A percentile compares a stretch with the other conserved stretches of the same genome.
phyloP scores from a whole-genome alignment of 2,329 filamentous ascomycete species.

The Alternaria infectoria region DNA sequence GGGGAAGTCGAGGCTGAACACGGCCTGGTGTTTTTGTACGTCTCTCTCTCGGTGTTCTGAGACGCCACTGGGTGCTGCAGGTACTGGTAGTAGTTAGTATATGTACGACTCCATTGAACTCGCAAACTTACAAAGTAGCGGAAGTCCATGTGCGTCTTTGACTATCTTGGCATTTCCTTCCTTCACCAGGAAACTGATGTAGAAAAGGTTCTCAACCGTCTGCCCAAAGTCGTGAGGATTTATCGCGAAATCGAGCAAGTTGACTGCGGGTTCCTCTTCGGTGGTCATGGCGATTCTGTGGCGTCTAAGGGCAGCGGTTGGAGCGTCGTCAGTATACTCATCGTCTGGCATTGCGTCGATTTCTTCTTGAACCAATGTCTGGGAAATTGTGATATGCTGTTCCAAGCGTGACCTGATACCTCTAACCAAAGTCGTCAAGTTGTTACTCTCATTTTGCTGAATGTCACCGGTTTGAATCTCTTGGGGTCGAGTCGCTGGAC shows the following conservation, averaged over 20 bases:
- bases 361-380: conserved; percentile 53
- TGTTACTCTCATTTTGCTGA: conserved; percentile 76
- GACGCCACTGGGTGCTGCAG: conserved; percentile 54
- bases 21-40: conserved; percentile 73
- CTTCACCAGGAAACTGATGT: conserved; percentile 89
- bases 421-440: conserved; percentile 78
- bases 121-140: conserved; percentile 75
- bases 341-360: conserved; percentile 30
- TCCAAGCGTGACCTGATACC: conserved; percentile 71
- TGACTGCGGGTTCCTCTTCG: conserved; percentile 66
- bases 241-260: conserved; percentile 84
- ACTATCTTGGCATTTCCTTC: conserved; percentile 81
- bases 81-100: conserved; percentile 43
- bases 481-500: conserved; percentile 74
- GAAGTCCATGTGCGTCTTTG: conserved; percentile 74
- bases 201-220: conserved; percentile 96
- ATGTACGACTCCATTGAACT: neutral
- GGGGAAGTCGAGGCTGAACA: conserved; percentile 85
- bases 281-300: conserved; percentile 66
- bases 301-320: conserved; percentile 64
- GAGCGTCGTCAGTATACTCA: conserved; percentile 45
- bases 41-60: conserved; percentile 62
- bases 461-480: conserved; percentile 78
- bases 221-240: conserved; percentile 92
- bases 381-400: conserved; percentile 44